Evolutionary conservation across 1,139 yeast genomes (phyloP), one percentile per base, ranked within the genome.

Genomic region (Taphrina sp.): DNA sequence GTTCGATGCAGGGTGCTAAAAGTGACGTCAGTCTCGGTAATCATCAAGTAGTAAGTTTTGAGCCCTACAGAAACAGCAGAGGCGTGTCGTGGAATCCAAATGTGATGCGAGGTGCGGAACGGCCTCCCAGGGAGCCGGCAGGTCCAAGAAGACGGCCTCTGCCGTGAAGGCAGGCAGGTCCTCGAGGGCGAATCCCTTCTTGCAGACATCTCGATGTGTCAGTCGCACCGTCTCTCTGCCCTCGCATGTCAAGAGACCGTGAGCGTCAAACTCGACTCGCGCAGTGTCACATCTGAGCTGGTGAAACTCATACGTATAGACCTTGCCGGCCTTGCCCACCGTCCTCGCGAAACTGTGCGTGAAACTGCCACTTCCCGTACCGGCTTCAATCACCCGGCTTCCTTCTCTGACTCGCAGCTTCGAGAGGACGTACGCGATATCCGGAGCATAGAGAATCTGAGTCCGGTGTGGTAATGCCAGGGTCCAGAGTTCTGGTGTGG

Each of bases 1-100:
- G 99, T 70, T 94, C 99, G 55, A 94, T 87, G 70, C 99, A 94
- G 7, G 99, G 99, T 33, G 95, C 86, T 68, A 92, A 92, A 97
- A 92, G 70, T 98, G 92, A 53, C 92, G 77, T 1, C 85, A 82
- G 10, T 81, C 84, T 41, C 76, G 73, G 58, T 76, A 73, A 22
- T 72, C 72, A 5, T n/a, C n/a, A n/a, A n/a, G n/a, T n/a, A n/a
- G 70, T 68, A n/a, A 85, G 72, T 10, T n/a, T 26, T 12, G 35
- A 26, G 46, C 29, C 47, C 20, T 31, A 43, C 47, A 49, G 33
- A 49, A 49, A 35, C 54, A 49, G 26, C 54, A 49, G n/a, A 49
- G 33, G 2, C 54, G 29, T 16, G 46, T 49, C 10, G 41, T 49
- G 14, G 31, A 20, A 14, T 41, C 54, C 17, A 87, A 76, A 3